These are phyloP conservation scores for Hysterangium stoloniferum DNA, from an alignment of 768 basidiomycete species.

Conservation along the genomic window DNA sequence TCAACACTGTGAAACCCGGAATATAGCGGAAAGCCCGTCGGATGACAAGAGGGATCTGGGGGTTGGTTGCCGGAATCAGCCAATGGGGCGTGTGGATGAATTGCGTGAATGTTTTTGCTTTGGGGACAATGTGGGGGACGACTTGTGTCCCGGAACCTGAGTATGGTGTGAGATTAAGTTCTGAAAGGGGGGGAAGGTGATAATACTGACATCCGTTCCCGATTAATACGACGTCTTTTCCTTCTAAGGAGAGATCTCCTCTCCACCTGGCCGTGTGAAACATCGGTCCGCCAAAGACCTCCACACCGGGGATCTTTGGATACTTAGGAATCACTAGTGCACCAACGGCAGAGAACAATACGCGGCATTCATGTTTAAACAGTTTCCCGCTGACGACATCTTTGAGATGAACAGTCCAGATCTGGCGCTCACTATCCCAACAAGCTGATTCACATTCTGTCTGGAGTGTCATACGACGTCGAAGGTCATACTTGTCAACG, in stretches of 20 bases:
- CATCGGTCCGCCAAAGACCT: constrained; percentile 15
- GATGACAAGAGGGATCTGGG: background rate
- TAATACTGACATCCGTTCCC: constrained; percentile 20
- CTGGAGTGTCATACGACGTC: constrained; percentile 13
- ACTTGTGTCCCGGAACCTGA: constrained; percentile 16
- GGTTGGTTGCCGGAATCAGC: constrained; percentile 8
- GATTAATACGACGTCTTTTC: constrained; percentile 19
- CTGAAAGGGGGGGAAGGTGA: background rate
- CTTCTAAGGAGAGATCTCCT: constrained; percentile 12
- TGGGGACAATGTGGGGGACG: constrained; percentile 15
- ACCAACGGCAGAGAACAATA: constrained; percentile 18
- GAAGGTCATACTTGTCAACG: constrained; percentile 10
- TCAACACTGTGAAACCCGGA: constrained; percentile 6
- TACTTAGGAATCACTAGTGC: constrained; percentile 12
- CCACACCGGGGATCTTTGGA: constrained; percentile 12
- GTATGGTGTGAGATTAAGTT: background rate
- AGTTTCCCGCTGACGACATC: constrained; percentile 12
- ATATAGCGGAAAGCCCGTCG: constrained; percentile 7
- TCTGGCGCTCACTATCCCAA: constrained; percentile 11
- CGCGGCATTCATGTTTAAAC: constrained; percentile 13
- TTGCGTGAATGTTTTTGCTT: constrained; percentile 14
- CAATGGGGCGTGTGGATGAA: constrained; percentile 17
- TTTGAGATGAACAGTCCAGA: constrained; percentile 16
- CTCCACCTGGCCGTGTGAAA: constrained; percentile 20
- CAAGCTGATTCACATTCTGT: constrained; percentile 12